Evolutionary conservation across 805 yeast genomes (phyloP).

Genomic region (Brettanomyces custersianus): DNA sequence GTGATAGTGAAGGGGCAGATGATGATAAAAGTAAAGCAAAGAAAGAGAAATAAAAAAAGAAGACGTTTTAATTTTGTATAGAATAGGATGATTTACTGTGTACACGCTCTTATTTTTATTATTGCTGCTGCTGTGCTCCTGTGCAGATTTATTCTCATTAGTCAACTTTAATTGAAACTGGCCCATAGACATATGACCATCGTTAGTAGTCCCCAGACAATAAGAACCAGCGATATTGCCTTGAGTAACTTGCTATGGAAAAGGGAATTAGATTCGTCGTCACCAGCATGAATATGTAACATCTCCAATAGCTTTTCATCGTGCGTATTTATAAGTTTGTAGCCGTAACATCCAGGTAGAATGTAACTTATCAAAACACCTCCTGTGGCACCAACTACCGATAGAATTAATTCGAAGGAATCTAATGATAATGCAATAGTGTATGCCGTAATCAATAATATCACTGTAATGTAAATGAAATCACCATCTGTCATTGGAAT

Average conservation of each 20-base stretch:
- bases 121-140: neutral
- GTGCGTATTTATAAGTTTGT: conserved; percentile 35
- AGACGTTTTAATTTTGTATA: neutral
- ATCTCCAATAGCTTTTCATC: conserved; percentile 9
- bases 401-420: conserved; percentile 60
- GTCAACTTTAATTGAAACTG: conserved; percentile 25
- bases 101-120: neutral
- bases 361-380: conserved; percentile 73
- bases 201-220: conserved; percentile 45
- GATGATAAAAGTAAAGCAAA: neutral
- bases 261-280: conserved; percentile 14
- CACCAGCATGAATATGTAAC: conserved; percentile 15
- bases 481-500: conserved; percentile 40
- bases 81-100: too few species aligned
- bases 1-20: conserved; percentile 59
- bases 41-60: neutral
- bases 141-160: neutral
- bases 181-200: conserved; percentile 48
- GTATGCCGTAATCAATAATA: conserved; percentile 41
- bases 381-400: conserved; percentile 78
- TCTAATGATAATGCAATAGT: conserved; percentile 47
- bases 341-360: conserved; percentile 72
- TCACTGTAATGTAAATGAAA: conserved; percentile 41
- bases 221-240: conserved; percentile 28
- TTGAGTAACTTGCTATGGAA: conserved; percentile 15